Evolutionary conservation across 106 monocot genomes (phyloP), one percentile per base, ranked within the genome.

Genomic region (Alisma plantagoaquatica): DNA sequence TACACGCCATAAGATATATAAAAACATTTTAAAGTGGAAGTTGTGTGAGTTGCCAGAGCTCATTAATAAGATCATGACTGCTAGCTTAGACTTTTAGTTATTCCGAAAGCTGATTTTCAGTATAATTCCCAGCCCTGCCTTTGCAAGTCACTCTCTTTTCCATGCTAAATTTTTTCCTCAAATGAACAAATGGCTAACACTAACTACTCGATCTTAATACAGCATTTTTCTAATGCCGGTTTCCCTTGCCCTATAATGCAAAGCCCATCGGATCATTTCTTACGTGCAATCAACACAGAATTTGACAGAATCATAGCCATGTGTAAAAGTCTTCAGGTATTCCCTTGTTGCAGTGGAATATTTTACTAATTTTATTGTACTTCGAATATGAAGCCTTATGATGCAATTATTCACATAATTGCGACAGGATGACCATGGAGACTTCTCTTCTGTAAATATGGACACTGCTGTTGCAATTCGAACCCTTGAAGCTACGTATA

Each of bases 231-330:
- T 33, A 90, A 98, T 82, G 81, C 98, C 29, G 98, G 98, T 35
- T 98, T 98, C 60, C 90, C 98, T 28, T 98, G 98, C 41, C 90
- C 98, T 26, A 90, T 98, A 58, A 93, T 93, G 93, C 93, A 93
- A 65, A 93, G 93, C 53, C 93, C 93, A 10, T 87, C 98, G 11
- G 98, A 98, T 70, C 98, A 98, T 57, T 98, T 98, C 59, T 53
- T 98, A 33, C 89, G 90, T 62, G 98, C 98, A 52, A 86, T 98
- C 26, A 90, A 85, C 51, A 86, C 98, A 20, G 85, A 98, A 46
- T 98, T 98, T 74, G 98, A 98, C 60, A 85, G 98, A 67, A 85
- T 98, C 14, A 98, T 98, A 72, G 85, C 90, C 11, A 98, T 98
- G 90, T 98, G 96, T 71, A 98, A 79, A 51, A 85, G 65, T 55